Percentiles rank a stretch among this genome's conserved stretches.
Evolutionary conservation across 805 yeast species (phyloP).

Genomic region (Nakazawaea sp.): DNA sequence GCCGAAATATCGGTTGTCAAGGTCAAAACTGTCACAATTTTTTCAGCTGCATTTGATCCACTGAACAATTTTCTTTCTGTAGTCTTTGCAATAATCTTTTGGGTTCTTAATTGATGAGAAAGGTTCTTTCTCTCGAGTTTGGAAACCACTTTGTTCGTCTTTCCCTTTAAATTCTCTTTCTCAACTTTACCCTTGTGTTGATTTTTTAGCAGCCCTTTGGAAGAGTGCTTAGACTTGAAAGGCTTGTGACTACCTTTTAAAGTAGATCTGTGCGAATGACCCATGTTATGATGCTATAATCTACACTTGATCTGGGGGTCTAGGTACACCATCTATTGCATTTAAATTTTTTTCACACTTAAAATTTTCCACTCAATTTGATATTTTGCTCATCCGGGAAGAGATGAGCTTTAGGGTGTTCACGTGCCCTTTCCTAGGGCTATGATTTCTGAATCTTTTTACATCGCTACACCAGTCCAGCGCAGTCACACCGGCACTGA

Average conservation of each 20-base stretch:
- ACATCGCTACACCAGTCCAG: no score
- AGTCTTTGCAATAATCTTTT: constrained; percentile 57
- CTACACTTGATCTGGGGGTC: no score
- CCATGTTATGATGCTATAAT: constrained; percentile 38
- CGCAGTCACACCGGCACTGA: no score
- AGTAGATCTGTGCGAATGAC: constrained; percentile 80
- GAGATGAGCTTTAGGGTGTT: no score
- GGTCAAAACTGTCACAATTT: constrained; percentile 75
- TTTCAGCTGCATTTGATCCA: constrained; percentile 72
- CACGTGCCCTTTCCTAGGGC: no score
- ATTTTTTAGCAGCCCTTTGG: constrained; percentile 82
- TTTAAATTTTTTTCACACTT: background rate
- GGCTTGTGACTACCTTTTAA: constrained; percentile 81
- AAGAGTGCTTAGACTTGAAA: constrained; percentile 86
- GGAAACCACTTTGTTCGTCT: constrained; percentile 30
- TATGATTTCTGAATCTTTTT: no score
- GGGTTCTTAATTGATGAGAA: constrained; percentile 68
- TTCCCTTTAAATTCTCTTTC: constrained; percentile 35
- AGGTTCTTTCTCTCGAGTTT: constrained; percentile 68
- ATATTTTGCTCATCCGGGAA: background rate
- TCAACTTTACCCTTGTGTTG: constrained; percentile 84
- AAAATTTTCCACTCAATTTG: constrained; percentile 3
- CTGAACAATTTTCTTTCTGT: constrained; percentile 67
- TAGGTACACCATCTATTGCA: no score
- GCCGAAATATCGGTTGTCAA: constrained; percentile 66